phyloP scores from a whole-genome alignment of 2,329 filamentous ascomycete species.

The Mollisiaceae sp. region DNA sequence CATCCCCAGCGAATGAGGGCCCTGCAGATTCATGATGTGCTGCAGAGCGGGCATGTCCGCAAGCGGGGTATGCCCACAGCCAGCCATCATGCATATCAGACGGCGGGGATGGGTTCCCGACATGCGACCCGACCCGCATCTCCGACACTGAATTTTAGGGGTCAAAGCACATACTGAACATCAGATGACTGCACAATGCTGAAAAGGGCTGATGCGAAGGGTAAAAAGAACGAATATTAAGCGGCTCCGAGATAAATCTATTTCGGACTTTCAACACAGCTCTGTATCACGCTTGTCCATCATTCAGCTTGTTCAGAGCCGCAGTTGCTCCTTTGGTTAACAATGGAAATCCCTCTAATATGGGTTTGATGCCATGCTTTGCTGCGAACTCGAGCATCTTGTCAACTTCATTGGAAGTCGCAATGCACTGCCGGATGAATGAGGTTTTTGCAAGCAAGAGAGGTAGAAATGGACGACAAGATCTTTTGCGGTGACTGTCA shows the following conservation, averaged over 20 bases:
- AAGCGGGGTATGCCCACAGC: neutral
- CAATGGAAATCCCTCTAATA: conserved; percentile 46
- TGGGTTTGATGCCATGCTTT: conserved; percentile 55
- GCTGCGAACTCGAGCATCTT: conserved; percentile 44
- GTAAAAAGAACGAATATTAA: neutral
- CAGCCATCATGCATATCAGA: neutral
- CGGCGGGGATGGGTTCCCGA: neutral
- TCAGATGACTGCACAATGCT: neutral
- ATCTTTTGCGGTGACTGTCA: too few relatives aligned
- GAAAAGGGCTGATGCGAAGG: neutral
- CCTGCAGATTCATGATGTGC: neutral
- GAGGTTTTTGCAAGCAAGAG: too few relatives aligned
- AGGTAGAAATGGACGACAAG: too few relatives aligned
- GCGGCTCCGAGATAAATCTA: neutral
- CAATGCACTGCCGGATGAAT: too few relatives aligned
- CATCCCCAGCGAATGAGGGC: neutral
- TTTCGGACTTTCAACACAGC: conserved; percentile 21
- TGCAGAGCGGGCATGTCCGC: neutral
- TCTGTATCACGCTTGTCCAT: conserved; percentile 26
- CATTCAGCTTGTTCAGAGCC: conserved; percentile 25
- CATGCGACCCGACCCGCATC: neutral
- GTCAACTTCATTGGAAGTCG: too few relatives aligned
- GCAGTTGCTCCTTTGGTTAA: conserved; percentile 25
- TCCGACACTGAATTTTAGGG: too few relatives aligned
- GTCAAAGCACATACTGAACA: too few relatives aligned